Evolutionary conservation across 2,329 filamentous ascomycete species (phyloP).

Genomic region (Pseudopyrenochaeta lycopersici): DNA sequence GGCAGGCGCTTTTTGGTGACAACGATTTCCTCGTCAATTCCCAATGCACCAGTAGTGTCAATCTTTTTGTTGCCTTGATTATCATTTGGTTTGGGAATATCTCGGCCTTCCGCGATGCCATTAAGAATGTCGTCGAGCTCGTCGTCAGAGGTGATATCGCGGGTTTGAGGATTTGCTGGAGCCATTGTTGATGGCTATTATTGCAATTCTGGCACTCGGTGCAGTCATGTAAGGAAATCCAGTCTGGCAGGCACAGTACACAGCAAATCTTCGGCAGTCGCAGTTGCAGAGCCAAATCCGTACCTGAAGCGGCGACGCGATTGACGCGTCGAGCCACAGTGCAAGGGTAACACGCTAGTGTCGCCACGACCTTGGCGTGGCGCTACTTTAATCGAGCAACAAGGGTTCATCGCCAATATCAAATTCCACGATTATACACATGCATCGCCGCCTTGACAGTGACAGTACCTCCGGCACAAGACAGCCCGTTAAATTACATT

Average conservation of each 20-base stretch:
- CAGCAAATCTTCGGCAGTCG: background rate
- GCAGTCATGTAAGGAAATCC: background rate
- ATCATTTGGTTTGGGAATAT: conserved; percentile 50
- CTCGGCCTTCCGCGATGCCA: conserved; percentile 70
- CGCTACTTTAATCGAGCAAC: conserved; percentile 19
- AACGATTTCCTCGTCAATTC: conserved; percentile 87
- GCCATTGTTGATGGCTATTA: conserved; percentile 28
- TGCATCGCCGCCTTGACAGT: background rate
- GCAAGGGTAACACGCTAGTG: conserved; percentile 13
- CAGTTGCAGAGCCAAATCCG: background rate
- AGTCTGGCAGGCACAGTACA: background rate
- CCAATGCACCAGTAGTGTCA: conserved; percentile 63
- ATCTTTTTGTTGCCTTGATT: conserved; percentile 24
- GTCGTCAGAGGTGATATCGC: conserved; percentile 47
- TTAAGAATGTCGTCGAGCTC: conserved; percentile 76
- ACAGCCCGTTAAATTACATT: background rate
- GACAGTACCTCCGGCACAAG: background rate
- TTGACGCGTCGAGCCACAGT: conserved; percentile 19
- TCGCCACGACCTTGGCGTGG: conserved; percentile 13
- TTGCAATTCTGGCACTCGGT: background rate
- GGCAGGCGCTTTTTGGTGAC: conserved; percentile 80
- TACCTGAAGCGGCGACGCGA: conserved; percentile 18
- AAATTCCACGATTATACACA: conserved; percentile 7
- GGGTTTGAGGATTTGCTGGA: conserved; percentile 14
- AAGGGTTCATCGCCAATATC: conserved; percentile 12